Evolutionary conservation across 208 protist species (phyloP).

Genomic region (Borovskyia barvae): DNA sequence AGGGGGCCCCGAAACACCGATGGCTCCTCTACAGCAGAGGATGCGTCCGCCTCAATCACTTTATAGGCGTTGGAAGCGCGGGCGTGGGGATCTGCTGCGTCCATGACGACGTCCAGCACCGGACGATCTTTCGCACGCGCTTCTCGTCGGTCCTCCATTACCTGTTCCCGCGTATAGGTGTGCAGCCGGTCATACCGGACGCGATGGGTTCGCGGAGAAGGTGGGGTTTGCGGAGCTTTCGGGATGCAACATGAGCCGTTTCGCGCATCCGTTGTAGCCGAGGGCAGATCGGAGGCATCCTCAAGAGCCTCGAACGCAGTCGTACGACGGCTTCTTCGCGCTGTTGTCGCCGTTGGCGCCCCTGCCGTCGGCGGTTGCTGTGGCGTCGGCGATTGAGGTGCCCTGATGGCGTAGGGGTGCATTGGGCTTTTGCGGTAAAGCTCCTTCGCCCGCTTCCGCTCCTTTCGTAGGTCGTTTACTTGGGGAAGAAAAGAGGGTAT

Average conservation of each 20-base stretch:
- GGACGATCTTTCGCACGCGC: constrained; percentile 23
- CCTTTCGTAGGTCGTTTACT: constrained; percentile 33
- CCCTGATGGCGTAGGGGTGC: constrained; percentile 28
- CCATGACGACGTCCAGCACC: constrained; percentile 24
- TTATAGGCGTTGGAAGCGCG: constrained; percentile 22
- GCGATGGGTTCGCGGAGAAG: neutral
- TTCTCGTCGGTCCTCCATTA: neutral
- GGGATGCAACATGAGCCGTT: neutral
- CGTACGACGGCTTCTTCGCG: constrained; percentile 1
- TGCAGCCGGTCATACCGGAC: constrained; percentile 19
- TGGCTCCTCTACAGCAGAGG: constrained; percentile 4
- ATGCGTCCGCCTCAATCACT: constrained; percentile 12
- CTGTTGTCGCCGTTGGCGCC: neutral
- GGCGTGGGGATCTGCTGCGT: constrained; percentile 2
- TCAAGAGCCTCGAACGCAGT: constrained; percentile 8
- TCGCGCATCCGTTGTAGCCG: neutral
- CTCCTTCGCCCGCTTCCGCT: constrained; percentile 24
- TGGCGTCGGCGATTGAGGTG: constrained; percentile 6
- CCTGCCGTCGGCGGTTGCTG: neutral
- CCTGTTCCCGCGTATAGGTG: constrained; percentile 14
- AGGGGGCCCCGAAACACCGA: constrained; percentile 8
- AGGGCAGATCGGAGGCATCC: constrained; percentile 18
- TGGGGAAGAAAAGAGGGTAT: constrained; percentile 41
- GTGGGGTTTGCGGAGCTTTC: no score
- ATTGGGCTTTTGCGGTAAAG: constrained; percentile 8